Evolutionary conservation across 352 stramenopile genomes (phyloP), one percentile per base, ranked within the genome.

Genomic region (Hyaloperonospora arabidopsidis): DNA sequence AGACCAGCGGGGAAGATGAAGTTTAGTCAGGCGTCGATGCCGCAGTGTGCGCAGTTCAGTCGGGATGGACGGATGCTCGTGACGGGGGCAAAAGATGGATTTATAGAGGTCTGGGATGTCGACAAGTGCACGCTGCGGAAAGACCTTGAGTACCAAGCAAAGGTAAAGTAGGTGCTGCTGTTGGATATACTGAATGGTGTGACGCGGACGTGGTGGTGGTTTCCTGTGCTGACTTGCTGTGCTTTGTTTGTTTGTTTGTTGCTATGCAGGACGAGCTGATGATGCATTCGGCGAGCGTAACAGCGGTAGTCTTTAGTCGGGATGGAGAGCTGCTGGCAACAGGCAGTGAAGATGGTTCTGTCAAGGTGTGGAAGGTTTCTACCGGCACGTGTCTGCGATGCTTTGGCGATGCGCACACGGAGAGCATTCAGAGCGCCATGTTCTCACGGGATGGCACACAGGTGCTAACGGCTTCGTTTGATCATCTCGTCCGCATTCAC

Each of bases 21-120:
- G 66, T 96, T 96, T 63, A 81, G 75, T 45, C 84, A 91, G 49
- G 76, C 79, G 23, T 95, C 79, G 14, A 75, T 73, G 51, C 81
- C 87, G 4, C 84, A 96, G 56, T 88, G 72, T 35, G 81, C 77
- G 8, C 70, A 82, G 41, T 98, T 98, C 65, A 88, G 85, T 68
- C 71, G 77, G 0, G 86, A 97, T 56, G 89, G 87, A 21, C 70
- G 71, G 17, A 88, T 91, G 65, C 72, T 98, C 3, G 82, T 97
- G 8, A 97, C 89, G 3, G 92, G 90, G n/a, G 86, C 86, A 0
- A 96, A 95, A 41, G 94, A 98, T 65, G 93, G 92, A 5, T 95
- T 98, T 56, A 81, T 98, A 29, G 94, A 98, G 64, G 79, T 96
- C 36, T 98, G 90, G 90, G 87, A 97, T 68, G 70, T 79, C 54